Base-by-base conservation (phyloP, 768 basidiomycete genomes). In the Galerina marginata region DNA sequence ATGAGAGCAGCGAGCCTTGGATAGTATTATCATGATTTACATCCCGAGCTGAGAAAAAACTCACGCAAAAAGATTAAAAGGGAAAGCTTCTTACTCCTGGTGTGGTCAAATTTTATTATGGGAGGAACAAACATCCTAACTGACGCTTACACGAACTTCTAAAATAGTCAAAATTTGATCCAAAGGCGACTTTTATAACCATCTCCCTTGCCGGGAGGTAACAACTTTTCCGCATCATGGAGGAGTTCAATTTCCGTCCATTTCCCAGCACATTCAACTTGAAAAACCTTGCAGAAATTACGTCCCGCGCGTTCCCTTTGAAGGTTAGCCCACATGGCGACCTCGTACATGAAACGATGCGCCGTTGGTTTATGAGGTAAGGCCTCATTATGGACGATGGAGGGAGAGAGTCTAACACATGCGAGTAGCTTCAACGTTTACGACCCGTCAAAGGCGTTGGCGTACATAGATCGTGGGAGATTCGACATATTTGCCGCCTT, bases 401-500 rank as follows among this genome's bases (percentile, higher is more conserved):
- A 45, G 25, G 33, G 20, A 4, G 14, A 15, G n/a, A 11, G 44
- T 11, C 12, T n/a, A 46, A 15, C 20, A 20, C 20, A 20, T 20
- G 20, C 20, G 20, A 15, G 15, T 20, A 56, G 55, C 9, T 56
- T 56, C 44, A 36, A 47, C n/a, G 43, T 56, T n/a, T 37, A 45
- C 25, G 55, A 47, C 33, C 6, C 43, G 12, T 14, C 10, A 14
- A n/a, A 37, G 25, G 33, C 26, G 6, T 26, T 26, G 26, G 45
- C 11, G 1, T 47, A 56, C 37, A 16, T 45, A 6, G 43, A 45
- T n/a, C 55, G 43, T 23, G 55, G 55, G 36, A 9, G 45, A 56
- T 56, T 56, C 29, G 55, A 56, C 16, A 29, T 33, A 11, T 56
- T 56, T 37, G 55, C 55, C 9, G 44, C 43, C 3, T 25, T 56